These are phyloP conservation scores for Blastomyces emzantsi DNA, from an alignment of 2,329 filamentous ascomycete genomes.

Conservation along the genomic window DNA sequence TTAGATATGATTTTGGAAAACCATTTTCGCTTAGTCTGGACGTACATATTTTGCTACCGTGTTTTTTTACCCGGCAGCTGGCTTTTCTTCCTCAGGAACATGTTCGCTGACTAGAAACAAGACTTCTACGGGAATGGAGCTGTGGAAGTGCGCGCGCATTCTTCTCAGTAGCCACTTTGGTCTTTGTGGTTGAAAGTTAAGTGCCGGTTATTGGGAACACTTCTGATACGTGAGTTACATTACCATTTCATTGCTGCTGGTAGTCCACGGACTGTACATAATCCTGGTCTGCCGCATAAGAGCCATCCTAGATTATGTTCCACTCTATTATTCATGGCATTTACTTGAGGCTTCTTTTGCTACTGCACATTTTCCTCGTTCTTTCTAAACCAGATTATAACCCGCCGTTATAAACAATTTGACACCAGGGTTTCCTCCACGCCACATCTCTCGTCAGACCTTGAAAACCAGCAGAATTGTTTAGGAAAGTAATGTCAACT, in stretches of 20 bases:
- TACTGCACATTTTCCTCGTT: not conserved
- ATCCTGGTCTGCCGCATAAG: too few relatives aligned
- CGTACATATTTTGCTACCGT: not conserved
- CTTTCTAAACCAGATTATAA: not conserved
- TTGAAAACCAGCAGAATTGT: not conserved
- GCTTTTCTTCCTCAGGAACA: not conserved
- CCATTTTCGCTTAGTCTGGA: not conserved
- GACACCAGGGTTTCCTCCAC: not conserved
- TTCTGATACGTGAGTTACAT: not conserved
- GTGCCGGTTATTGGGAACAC: too few relatives aligned
- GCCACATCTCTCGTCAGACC: too few relatives aligned
- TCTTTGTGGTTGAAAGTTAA: too few relatives aligned
- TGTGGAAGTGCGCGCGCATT: too few relatives aligned
- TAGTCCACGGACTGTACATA: too few relatives aligned
- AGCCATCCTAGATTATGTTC: too few relatives aligned
- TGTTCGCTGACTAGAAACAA: not conserved
- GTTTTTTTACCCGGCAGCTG: not conserved
- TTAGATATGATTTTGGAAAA: not conserved
- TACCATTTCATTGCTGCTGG: too few relatives aligned
- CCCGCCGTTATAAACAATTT: not conserved
- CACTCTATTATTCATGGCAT: too few relatives aligned
- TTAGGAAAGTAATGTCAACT: not conserved
- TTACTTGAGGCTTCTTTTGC: too few relatives aligned
- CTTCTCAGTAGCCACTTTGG: too few relatives aligned
- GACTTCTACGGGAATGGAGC: not conserved